Evolutionary conservation across 768 basidiomycete species (phyloP), one percentile per base, ranked within the genome.

Genomic region (Pleurotus eryngii): DNA sequence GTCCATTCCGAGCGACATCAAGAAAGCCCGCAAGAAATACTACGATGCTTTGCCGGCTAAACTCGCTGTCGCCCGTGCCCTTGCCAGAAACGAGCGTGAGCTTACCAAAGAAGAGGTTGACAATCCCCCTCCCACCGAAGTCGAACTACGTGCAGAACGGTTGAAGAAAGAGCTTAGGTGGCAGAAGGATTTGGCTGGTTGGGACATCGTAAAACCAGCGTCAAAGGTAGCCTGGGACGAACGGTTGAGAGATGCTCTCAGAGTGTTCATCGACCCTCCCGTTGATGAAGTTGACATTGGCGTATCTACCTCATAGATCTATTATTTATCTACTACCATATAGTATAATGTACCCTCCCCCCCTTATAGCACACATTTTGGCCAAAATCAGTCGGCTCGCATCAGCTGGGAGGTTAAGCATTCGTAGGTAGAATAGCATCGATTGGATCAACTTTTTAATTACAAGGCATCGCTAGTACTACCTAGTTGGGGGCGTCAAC

Each of bases 131-230:
- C 85, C 85, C 26, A 94, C 89, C 1, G 93, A 98, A 72, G 87
- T 91, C 18, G 92, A 97, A 67, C 76, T 98, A 57, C 83, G 89
- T 46, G 87, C 87, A 39, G 94, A 98, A 72, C 78, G 96, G 62
- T 69, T 94, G 69, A 88, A 89, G 72, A 96, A 95, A 73, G 96
- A 98, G 74, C 69, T 85, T 63, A 77, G 84, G 63, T 98, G 96
- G 96, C 81, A 84, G 46, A 78, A 81, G 18, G 90, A 95, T 64
- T 73, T 89, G 55, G 78, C 78, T 50, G 95, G 91, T 2, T 98
- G 90, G 89, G 78, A 81, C 40, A 82, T 94, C 55, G 76, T 95
- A 55, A 78, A 83, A 56, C 84, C 86, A 3, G 81, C 83, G 2
- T 72, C 72, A 53, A 73, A 74, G 14, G 84, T 90, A 11, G 77